A percentile compares a stretch with the other conserved stretches of the same genome.
Conservation (phyloP, 768 basidiomycete species). For the Nidularia pulvinata region DNA sequence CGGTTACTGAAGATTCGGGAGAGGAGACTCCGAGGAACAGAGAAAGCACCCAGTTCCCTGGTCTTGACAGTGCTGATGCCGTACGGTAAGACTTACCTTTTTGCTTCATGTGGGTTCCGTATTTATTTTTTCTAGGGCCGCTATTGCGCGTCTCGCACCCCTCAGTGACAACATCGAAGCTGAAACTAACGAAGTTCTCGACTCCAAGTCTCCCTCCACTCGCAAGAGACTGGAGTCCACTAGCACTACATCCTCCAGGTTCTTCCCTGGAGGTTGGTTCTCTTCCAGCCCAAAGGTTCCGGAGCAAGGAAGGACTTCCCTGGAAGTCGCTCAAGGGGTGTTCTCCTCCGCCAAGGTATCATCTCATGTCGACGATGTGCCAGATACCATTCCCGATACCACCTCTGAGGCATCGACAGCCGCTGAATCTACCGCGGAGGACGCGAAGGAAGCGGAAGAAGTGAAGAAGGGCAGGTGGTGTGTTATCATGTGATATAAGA, state of each 20-base stretch:
- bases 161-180: conserved; percentile 4
- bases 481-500: conserved; percentile 31
- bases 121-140: no score
- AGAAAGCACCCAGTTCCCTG: no score
- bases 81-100: no score
- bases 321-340: conserved; percentile 48
- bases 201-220: conserved; percentile 1
- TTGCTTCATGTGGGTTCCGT: no score
- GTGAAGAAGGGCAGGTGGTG: conserved; percentile 36
- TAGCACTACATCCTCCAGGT: conserved; percentile 38
- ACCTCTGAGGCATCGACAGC: conserved; percentile 5
- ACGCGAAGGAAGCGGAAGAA: conserved; percentile 14
- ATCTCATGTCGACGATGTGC: conserved; percentile 17
- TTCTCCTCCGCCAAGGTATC: conserved; percentile 28
- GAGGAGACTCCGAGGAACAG: no score
- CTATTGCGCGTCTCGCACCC: no score
- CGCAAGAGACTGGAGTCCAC: conserved; percentile 48
- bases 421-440: conserved; percentile 6
- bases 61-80: no score
- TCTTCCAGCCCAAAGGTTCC: conserved; percentile 31
- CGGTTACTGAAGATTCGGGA: no score
- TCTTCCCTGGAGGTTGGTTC: conserved; percentile 58
- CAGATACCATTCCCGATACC: conserved; percentile 11
- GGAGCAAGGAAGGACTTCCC: conserved; percentile 37
- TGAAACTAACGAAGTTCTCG: not conserved